Conservation (phyloP, 768 basidiomycete species). For the Xerocomellus dryophilus region DNA sequence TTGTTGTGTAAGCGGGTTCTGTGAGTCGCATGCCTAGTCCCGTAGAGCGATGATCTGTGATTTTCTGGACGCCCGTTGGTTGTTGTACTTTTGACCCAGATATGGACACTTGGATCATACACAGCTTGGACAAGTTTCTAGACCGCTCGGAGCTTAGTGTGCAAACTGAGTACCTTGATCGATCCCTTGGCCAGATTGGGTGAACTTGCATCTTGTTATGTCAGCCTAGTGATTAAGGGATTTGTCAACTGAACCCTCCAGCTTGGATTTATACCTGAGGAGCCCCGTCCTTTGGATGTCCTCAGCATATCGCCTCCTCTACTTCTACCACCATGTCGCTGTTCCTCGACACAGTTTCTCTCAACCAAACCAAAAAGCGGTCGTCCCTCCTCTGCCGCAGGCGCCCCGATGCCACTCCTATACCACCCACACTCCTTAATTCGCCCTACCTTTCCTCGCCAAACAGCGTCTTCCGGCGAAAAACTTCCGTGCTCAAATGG, state of each 20-base stretch:
- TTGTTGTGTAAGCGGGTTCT: constrained; percentile 61
- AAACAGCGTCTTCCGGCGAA: constrained; percentile 45
- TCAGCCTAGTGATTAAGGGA: constrained; percentile 24
- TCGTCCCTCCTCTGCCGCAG: constrained; percentile 17
- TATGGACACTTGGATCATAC: constrained; percentile 8
- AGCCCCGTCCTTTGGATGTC: neutral
- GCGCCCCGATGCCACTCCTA: constrained; percentile 41
- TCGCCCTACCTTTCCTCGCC: constrained; percentile 56
- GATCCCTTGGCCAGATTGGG: constrained; percentile 11
- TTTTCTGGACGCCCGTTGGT: constrained; percentile 9
- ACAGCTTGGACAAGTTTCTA: constrained; percentile 20
- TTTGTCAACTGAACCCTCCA: constrained; percentile 24
- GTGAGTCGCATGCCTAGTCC: constrained; percentile 27
- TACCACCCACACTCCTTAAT: constrained; percentile 55
- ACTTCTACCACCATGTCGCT: constrained; percentile 12
- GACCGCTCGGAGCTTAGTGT: constrained; percentile 14
- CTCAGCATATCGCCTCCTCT: constrained; percentile 8
- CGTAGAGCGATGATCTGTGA: constrained; percentile 22
- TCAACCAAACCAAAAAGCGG: constrained; percentile 12
- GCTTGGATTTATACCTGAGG: constrained; percentile 18
- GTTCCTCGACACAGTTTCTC: constrained; percentile 8
- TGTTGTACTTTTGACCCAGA: constrained; percentile 17
- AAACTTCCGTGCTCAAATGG: constrained; percentile 30
- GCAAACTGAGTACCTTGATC: constrained; percentile 24
- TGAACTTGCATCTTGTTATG: constrained; percentile 18